Evolutionary conservation across 2,329 filamentous ascomycete genomes (phyloP), one percentile per base, ranked within the genome.

Genomic region (Elsinoe batatas): DNA sequence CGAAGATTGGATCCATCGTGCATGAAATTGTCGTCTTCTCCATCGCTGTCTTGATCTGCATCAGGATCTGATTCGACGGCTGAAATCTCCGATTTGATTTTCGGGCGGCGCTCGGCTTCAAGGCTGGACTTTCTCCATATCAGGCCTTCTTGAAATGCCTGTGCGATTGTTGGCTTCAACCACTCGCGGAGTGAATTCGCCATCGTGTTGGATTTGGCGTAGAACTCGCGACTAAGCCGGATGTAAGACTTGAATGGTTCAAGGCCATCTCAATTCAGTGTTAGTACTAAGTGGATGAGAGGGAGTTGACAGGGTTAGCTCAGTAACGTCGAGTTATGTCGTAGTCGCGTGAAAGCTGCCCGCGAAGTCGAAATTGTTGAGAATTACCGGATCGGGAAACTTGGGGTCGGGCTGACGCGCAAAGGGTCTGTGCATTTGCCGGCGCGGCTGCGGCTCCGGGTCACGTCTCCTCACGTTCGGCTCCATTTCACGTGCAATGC

Each of bases 1-100:
- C 61, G 60, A 22, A 69, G 61, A 42, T 65, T 69, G 59, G 64
- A 68, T 12, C 64, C 63, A 56, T 69, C 64, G 17, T 55, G 22
- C 7, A 12, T 17, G 32, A 55, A 55, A 13, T 33, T 44, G 2
- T 54, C 51, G 37, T 44, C 32, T 4, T 36, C 51, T 11, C 22
- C 51, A 17, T 55, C 50, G 10, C 22, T 44, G 18, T 32, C 46
- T 17, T 18, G 13, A 30, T 36, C 36, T 3, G 20, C n/a, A n/a
- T 38, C 37, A 10, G 12, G 22, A 64, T 12, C 63, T 62, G 11
- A 42, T 3, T 43, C 13, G 5, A 53, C 38, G 3, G 43, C 18
- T 26, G 63, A 60, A 7, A 61, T 58, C 17, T 67, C 66, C 2
- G 37, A 36, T 49, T 66, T 65, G 53, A 67, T 54, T 2, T 50